Conservation (phyloP, 1,139 yeast genomes). For the Yamadazyma diospyri region DNA sequence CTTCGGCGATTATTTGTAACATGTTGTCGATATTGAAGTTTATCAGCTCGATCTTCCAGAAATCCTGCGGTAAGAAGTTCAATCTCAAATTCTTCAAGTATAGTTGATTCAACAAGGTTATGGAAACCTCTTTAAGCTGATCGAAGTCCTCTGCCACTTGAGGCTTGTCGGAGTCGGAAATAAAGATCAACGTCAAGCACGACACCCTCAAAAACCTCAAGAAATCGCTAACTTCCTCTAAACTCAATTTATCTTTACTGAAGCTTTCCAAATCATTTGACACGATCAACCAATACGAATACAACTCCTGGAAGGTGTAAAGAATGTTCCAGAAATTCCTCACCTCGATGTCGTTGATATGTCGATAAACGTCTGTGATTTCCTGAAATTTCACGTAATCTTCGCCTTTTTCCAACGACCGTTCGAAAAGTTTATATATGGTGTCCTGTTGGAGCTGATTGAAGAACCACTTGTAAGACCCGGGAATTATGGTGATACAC, state of each 20-base stretch:
- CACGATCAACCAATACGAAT: constrained; percentile 51
- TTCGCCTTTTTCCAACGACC: constrained; percentile 5
- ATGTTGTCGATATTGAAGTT: constrained; percentile 27
- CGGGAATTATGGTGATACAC: constrained; percentile 34
- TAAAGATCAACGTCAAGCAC: constrained; percentile 55
- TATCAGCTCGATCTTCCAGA: constrained; percentile 50
- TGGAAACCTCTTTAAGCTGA: constrained; percentile 35
- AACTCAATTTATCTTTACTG: constrained; percentile 39
- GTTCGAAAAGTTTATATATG: constrained; percentile 17
- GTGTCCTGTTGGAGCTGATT: constrained; percentile 16
- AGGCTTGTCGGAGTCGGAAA: constrained; percentile 9
- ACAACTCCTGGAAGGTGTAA: constrained; percentile 36
- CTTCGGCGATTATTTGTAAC: constrained; percentile 35
- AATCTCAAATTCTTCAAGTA: constrained; percentile 68
- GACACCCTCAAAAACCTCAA: constrained; percentile 50
- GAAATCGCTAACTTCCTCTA: constrained; percentile 43
- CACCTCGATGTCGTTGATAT: constrained; percentile 6
- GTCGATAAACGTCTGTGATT: constrained; percentile 12
- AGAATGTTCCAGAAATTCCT: constrained; percentile 32
- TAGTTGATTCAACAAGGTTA: constrained; percentile 61
- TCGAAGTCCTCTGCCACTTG: constrained; percentile 16
- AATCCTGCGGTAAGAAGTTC: constrained; percentile 47
- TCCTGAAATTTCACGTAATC: constrained; percentile 22
- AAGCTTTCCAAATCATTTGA: constrained; percentile 70
- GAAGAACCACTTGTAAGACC: constrained; percentile 29